These are phyloP conservation scores for Coffea eugenioides DNA, from an alignment of 257 asterid genomes.

Conservation along the genomic window DNA sequence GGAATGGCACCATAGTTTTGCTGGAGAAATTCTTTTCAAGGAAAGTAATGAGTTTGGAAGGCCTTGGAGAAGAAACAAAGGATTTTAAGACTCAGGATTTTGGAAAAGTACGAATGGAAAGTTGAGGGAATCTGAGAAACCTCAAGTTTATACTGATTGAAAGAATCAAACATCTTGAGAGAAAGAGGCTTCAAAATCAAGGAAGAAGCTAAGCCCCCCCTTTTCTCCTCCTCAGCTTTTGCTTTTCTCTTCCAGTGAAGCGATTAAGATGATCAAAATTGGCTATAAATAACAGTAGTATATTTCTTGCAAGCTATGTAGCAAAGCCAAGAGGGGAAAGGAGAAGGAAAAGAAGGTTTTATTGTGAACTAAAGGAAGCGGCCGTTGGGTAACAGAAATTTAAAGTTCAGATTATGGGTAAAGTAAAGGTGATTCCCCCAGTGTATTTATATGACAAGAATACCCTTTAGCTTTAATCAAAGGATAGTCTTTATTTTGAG, in stretches of 20 bases:
- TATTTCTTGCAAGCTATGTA: conserved; percentile 12
- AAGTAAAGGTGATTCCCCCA: conserved; percentile 58
- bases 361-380: conserved; percentile 34
- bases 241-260: conserved; percentile 36
- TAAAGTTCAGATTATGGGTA: conserved; percentile 50
- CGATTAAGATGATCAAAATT: conserved; percentile 35
- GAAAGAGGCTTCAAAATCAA: conserved; percentile 62
- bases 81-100: conserved; percentile 44
- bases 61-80: conserved; percentile 42
- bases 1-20: conserved; percentile 44
- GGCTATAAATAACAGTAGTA: conserved; percentile 9
- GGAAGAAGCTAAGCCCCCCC: conserved; percentile 64
- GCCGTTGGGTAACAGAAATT: conserved; percentile 76
- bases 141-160: conserved; percentile 31
- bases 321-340: conserved; percentile 14
- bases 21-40: conserved; percentile 32
- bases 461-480: conserved; percentile 64
- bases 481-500: conserved; percentile 46
- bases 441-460: conserved; percentile 46
- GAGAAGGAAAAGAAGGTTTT: conserved; percentile 21
- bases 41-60: conserved; percentile 48
- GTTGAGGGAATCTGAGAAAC: conserved; percentile 58
- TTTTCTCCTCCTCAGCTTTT: conserved; percentile 34
- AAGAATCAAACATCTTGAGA: conserved; percentile 68
- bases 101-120: conserved; percentile 38